Evolutionary conservation across 495 filamentous ascomycete species (phyloP), one percentile per base, ranked within the genome.

Genomic region (Xylaria bambusicola): DNA sequence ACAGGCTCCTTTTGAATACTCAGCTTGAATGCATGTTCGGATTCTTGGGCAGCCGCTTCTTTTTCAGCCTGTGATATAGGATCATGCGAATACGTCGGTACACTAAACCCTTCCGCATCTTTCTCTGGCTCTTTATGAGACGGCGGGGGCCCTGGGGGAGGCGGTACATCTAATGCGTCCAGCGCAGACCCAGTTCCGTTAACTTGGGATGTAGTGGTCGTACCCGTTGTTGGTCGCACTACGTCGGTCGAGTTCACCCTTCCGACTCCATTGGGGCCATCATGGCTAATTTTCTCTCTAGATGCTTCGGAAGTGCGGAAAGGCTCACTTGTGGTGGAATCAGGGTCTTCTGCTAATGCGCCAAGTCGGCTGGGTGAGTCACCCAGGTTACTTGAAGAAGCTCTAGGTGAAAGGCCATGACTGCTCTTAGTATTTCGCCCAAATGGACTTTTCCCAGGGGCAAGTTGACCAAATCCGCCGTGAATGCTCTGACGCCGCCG

Each of bases 1-100:
- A 99, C 95, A 1, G 96, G 93, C 58, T 95, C 89, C 62, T 91
- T 92, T 61, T 91, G 82, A 62, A 99, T 99, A 59, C 88, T 94
- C 24, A 99, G 77, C 70, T 94, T 98, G 75, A 96, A 89, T 56
- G 88, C 80, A 48, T 90, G 88, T 36, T 91, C 88, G 54, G 70
- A 73, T 71, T 86, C 79, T 60, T 73, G 84, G 51, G 75, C 79
- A 21, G 84, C 79, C 40, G 90, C 90, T 74, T 95, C 92, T 63
- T 82, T 84, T 70, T 96, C 81, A 12, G 91, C 92, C 66, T 87
- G 86, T 15, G 88, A 88, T 50, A 95, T 96, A 23, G 92, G 89
- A 68, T 96, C 92, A 60, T 87, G 80, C 41, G 77, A 79, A 8
- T 83, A 69, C 17, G 85, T 80, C 17, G 88, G 88, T 21, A 93